These are phyloP conservation scores for Coemansia sp. DNA, from an alignment of 192 early-diverging fungal genomes.

Conservation along the genomic window DNA sequence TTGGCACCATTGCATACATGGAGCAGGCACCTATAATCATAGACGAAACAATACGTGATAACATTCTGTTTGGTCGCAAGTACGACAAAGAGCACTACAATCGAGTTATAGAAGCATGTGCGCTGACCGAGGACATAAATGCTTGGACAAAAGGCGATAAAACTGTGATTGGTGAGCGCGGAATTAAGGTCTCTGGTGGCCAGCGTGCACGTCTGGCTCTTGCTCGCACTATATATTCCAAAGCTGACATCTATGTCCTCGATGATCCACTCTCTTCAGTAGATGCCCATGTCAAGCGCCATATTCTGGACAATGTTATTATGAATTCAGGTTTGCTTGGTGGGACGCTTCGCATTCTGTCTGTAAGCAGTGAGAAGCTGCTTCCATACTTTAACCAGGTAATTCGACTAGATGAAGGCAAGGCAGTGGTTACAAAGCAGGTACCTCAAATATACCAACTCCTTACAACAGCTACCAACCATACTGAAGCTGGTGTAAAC, in stretches of 20 bases:
- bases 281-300: conserved; percentile 61
- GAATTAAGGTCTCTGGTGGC: conserved; percentile 72
- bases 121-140: conserved; percentile 64
- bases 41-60: conserved; percentile 64
- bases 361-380: conserved; percentile 27
- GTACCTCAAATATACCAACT: conserved; percentile 40
- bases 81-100: conserved; percentile 61
- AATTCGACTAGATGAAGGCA: conserved; percentile 10
- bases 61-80: conserved; percentile 74
- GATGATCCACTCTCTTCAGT: conserved; percentile 75
- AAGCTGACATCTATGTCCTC: conserved; percentile 66
- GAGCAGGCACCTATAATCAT: conserved; percentile 32
- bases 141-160: conserved; percentile 61
- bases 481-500: too few species aligned
- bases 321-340: conserved; percentile 54
- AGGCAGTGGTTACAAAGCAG: conserved; percentile 40
- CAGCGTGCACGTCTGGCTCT: conserved; percentile 58
- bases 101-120: conserved; percentile 62
- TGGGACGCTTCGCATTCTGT: conserved; percentile 48
- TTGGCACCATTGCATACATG: conserved; percentile 21
- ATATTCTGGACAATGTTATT: conserved; percentile 65
- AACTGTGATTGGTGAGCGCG: conserved; percentile 70
- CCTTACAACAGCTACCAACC: conserved; percentile 1
- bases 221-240: conserved; percentile 57
- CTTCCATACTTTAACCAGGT: conserved; percentile 23